Base-by-base conservation (phyloP, 768 basidiomycete species). In the Suillus fuscotomentosus region DNA sequence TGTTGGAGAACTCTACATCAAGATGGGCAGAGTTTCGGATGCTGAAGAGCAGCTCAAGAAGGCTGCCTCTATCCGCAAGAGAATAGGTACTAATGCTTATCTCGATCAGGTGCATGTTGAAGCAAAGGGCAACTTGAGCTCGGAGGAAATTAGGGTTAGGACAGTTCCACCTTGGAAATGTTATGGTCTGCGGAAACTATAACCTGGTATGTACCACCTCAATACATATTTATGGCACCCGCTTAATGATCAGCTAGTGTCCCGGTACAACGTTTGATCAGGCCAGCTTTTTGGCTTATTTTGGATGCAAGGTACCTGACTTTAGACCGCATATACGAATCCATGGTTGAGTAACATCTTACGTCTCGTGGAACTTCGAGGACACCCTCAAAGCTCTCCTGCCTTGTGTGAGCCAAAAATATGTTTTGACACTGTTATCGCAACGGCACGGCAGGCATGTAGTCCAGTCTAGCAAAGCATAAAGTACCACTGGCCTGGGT, bases 21-120 rank as follows among this genome's bases (percentile, higher is more conserved):
- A 71, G 51, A 73, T 76, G 70, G 73, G 68, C 34, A 74, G 71
- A 39, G 65, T 78, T 17, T 75, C 75, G 57, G 75, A 80, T 11
- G 79, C 81, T 0, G 78, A 81, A 67, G 71, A 70, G 5, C 73
- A 78, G 60, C 69, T 80, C 17, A 69, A 67, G 38, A 72, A 75
- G 62, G 78, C 76, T 10, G 43, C 74, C 11, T 42, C 59, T 4
- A 69, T 79, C 17, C 67, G 78, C 62, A 68, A 63, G n/a, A 67
- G 51, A 34, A 36, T n/a, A 13, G 72, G 72, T 1, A 62, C 69
- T 10, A 38, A 80, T 65, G 72, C 72, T 9, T 77, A 79, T 61
- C 69, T 80, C 13, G 80, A 72, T 3, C 67, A 72, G 60, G 67
- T 79, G 13, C 73, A 75, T 39, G 1, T 31, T 31, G 80, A 80